phyloP scores from a whole-genome alignment of 768 basidiomycete species.

The Lactifluus volemus region DNA sequence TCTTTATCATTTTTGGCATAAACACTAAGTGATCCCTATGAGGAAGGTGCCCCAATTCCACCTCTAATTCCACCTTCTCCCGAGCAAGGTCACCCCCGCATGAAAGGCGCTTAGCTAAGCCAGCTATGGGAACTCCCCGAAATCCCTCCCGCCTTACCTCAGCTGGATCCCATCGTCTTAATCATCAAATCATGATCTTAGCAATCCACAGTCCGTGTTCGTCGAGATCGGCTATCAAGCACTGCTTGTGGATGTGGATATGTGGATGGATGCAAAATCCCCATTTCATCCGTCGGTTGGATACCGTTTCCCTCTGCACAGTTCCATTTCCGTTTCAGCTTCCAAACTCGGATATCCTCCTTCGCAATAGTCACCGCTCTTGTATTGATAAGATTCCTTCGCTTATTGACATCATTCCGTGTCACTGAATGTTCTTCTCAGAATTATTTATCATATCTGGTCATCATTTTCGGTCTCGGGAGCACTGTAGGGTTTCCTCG shows the following conservation, averaged over 20 bases:
- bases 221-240: neutral
- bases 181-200: conserved; percentile 4
- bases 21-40: neutral
- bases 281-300: neutral
- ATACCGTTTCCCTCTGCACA: neutral
- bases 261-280: neutral
- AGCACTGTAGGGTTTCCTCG: neutral
- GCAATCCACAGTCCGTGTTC: neutral
- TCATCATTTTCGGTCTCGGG: neutral
- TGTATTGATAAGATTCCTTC: neutral
- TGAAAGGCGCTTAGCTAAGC: conserved; percentile 6
- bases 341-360: neutral
- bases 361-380: neutral
- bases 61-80: neutral
- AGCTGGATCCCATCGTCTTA: neutral
- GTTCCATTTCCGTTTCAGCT: neutral
- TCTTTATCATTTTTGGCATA: neutral
- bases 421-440: neutral
- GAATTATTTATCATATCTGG: neutral
- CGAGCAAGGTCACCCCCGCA: neutral
- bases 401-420: conserved; percentile 1
- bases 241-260: neutral
- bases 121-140: neutral
- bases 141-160: neutral
- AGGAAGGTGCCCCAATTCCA: neutral